Conservation (phyloP, 805 yeast genomes). For the Lachancea meyersii region DNA sequence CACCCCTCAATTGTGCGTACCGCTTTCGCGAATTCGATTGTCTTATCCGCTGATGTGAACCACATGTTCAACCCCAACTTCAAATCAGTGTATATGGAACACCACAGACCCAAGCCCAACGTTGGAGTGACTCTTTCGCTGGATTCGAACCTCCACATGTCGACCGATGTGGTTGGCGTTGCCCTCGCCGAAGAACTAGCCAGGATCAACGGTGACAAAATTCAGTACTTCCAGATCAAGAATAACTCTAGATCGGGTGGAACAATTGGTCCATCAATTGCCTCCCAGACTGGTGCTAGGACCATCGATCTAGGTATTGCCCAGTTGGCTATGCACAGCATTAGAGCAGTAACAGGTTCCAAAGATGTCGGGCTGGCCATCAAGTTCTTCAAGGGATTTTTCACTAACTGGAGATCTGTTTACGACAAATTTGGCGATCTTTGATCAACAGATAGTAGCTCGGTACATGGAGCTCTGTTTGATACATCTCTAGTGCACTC, state of each 20-base stretch:
- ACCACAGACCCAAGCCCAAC: slow-evolving; percentile 78
- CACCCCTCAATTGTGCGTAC: slow-evolving; percentile 32
- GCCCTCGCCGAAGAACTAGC: slow-evolving; percentile 70
- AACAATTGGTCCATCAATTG: slow-evolving; percentile 72
- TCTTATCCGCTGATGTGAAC: slow-evolving; percentile 78
- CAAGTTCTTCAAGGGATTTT: slow-evolving; percentile 66
- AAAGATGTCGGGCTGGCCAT: slow-evolving; percentile 71
- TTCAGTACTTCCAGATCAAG: slow-evolving; percentile 82
- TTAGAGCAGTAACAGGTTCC: slow-evolving; percentile 74
- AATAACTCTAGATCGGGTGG: slow-evolving; percentile 85
- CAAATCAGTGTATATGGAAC: slow-evolving; percentile 57
- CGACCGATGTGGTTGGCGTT: slow-evolving; percentile 69
- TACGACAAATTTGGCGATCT: slow-evolving; percentile 48
- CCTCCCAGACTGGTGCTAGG: slow-evolving; percentile 62
- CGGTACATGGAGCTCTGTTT: too few species aligned
- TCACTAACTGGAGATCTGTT: slow-evolving; percentile 56
- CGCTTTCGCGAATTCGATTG: slow-evolving; percentile 66
- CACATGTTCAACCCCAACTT: slow-evolving; percentile 82
- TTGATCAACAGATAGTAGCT: slow-evolving; percentile 16
- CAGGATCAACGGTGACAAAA: slow-evolving; percentile 49
- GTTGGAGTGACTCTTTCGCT: slow-evolving; percentile 63
- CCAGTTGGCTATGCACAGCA: slow-evolving; percentile 81
- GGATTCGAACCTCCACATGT: slow-evolving; percentile 79
- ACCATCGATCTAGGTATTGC: slow-evolving; percentile 80
- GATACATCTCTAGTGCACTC: too few species aligned